Evolutionary conservation across 495 filamentous ascomycete species (phyloP).

Genomic region (Annulohypoxylon stygium): DNA sequence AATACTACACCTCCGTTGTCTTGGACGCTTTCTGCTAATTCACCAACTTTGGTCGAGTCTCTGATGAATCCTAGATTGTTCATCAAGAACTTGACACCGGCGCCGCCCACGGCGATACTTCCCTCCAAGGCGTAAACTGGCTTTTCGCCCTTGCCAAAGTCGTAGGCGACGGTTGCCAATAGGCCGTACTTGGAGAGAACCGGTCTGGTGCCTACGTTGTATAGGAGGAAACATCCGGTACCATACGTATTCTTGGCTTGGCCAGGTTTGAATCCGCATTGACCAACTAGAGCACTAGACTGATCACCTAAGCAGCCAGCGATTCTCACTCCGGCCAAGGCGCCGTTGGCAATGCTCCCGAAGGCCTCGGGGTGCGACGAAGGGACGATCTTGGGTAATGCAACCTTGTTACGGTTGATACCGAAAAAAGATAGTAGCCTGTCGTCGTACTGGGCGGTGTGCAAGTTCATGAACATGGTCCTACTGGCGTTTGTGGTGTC

Average conservation of each 20-base stretch:
- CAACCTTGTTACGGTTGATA: slow-evolving; percentile 79
- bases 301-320: slow-evolving; percentile 93
- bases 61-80: slow-evolving; percentile 90
- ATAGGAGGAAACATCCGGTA: slow-evolving; percentile 94
- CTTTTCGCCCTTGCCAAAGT: slow-evolving; percentile 79
- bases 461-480: slow-evolving; percentile 97
- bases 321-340: slow-evolving; percentile 81
- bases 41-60: slow-evolving; percentile 81
- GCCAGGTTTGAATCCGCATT: slow-evolving; percentile 89
- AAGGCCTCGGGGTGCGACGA: slow-evolving; percentile 84
- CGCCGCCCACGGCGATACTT: slow-evolving; percentile 90
- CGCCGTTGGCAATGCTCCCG: slow-evolving; percentile 74
- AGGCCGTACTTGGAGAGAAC: slow-evolving; percentile 92
- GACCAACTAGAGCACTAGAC: slow-evolving; percentile 90
- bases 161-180: slow-evolving; percentile 87
- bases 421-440: slow-evolving; percentile 85
- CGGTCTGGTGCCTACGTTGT: slow-evolving; percentile 91
- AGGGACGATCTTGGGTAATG: slow-evolving; percentile 86
- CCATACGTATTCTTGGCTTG: slow-evolving; percentile 97
- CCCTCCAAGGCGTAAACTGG: slow-evolving; percentile 94
- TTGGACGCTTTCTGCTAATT: slow-evolving; percentile 83
- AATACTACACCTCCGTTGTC: slow-evolving; percentile 94
- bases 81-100: slow-evolving; percentile 89
- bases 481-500: slow-evolving; percentile 93
- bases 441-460: slow-evolving; percentile 87